Base-by-base conservation (phyloP, 2,329 filamentous ascomycete genomes). In the Fusarium nisikadoi region DNA sequence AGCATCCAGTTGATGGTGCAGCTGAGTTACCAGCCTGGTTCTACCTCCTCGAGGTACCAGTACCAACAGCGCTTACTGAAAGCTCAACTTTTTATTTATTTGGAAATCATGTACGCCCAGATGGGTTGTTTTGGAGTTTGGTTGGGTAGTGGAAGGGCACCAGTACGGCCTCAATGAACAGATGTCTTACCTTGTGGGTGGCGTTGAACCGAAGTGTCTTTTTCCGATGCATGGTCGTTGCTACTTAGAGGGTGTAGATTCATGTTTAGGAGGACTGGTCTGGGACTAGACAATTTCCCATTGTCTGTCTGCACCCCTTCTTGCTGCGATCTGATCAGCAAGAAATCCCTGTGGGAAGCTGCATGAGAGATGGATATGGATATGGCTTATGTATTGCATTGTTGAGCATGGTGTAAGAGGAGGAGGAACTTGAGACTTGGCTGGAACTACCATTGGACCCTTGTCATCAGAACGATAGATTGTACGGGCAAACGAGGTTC, bases 401-500 rank as follows among this genome's bases (percentile, higher is more conserved):
- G 62, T 76, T 71, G 69, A 73, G 68, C 73, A 71, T 66, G 72
- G 70, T 67, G 70, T 58, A 74, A 73, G 70, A 79, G 77, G 66
- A 79, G 77, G 66, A 73, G 75, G 73, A 71, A 55, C 29, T 55
- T 60, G 49, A 64, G 45, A 69, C 57, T 73, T 66, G 67, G 62
- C 61, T 68, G 61, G 71, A 70, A 65, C 45, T 38, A 53, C 70
- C 72, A 65, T 68, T 69, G 69, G 72, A 76, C 56, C 68, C 57
- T 64, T 69, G 72, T 75, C 72, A 76, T 77, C 74, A 75, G 73
- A 75, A 71, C 76, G 72, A 79, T 81, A 80, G 80, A 82, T 80
- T 81, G 78, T 78, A 80, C 72, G 79, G 80, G 79, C 74, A 76
- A 78, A 75, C 71, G 76, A 76, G 81, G 81, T 81, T 82, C 80